Evolutionary conservation across 2,329 filamentous ascomycete genomes (phyloP).

Genomic region (Aspergillus luchuensis): DNA sequence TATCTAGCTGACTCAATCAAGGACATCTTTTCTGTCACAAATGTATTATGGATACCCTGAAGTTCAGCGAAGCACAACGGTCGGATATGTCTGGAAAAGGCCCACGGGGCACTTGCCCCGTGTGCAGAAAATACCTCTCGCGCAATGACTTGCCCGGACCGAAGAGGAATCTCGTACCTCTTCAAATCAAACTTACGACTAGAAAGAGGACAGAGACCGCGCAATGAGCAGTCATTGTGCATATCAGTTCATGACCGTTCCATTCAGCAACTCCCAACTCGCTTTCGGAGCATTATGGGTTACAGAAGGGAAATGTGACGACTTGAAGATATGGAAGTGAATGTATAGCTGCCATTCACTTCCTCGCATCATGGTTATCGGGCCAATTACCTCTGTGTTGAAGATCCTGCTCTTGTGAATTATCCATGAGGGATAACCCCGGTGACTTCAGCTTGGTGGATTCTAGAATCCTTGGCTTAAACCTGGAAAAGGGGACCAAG

Average conservation of each 20-base stretch:
- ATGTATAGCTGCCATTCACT: background rate
- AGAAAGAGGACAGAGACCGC: slow-evolving; percentile 23
- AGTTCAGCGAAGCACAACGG: slow-evolving; percentile 55
- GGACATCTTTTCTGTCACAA: slow-evolving; percentile 67
- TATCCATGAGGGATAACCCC: background rate
- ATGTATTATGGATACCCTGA: slow-evolving; percentile 63
- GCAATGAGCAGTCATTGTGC: background rate
- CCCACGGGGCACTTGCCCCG: slow-evolving; percentile 46
- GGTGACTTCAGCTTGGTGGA: background rate
- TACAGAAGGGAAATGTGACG: background rate
- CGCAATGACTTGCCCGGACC: slow-evolving; percentile 39
- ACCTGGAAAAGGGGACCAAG: background rate
- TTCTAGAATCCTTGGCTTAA: background rate
- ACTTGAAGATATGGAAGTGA: background rate
- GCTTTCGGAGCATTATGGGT: background rate
- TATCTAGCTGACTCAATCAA: slow-evolving; percentile 29
- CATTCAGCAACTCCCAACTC: background rate
- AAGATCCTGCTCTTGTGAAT: background rate
- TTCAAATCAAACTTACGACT: slow-evolving; percentile 41
- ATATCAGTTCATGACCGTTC: background rate
- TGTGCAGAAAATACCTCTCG: slow-evolving; percentile 47
- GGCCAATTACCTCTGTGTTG: background rate
- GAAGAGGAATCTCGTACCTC: slow-evolving; percentile 40
- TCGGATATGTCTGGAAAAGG: slow-evolving; percentile 35
- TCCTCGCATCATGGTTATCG: background rate